Evolutionary conservation across 768 basidiomycete species (phyloP).

Genomic region (Mycena metata): DNA sequence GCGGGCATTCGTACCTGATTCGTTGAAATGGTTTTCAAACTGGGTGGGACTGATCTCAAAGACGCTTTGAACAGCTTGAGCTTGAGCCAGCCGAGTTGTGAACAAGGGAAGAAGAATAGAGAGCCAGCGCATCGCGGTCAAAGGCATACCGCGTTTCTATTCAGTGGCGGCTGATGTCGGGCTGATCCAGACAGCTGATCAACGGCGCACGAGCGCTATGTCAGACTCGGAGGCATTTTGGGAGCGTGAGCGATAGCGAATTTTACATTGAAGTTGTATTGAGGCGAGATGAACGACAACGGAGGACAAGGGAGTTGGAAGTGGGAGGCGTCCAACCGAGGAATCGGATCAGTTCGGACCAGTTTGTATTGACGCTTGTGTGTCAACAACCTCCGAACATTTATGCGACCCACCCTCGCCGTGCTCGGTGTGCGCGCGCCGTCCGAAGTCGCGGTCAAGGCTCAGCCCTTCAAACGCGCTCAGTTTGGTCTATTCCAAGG

Average conservation of each 20-base stretch:
- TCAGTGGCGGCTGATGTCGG: too few relatives aligned
- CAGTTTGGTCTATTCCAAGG: constrained; percentile 89
- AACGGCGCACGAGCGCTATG: too few relatives aligned
- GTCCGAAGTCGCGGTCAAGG: constrained; percentile 52
- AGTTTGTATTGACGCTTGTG: constrained; percentile 3
- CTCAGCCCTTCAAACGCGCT: constrained; percentile 84
- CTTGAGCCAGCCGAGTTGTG: not conserved
- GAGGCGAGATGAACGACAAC: too few relatives aligned
- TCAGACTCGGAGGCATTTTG: too few relatives aligned
- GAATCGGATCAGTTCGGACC: too few relatives aligned
- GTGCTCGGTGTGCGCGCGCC: constrained; percentile 18
- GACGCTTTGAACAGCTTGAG: not conserved
- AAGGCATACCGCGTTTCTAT: too few relatives aligned
- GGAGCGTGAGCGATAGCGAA: too few relatives aligned
- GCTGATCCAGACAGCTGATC: too few relatives aligned
- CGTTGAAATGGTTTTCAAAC: constrained; percentile 13
- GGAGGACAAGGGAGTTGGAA: too few relatives aligned
- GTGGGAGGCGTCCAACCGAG: too few relatives aligned
- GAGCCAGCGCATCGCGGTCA: too few relatives aligned
- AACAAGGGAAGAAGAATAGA: not conserved
- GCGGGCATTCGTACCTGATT: constrained; percentile 7
- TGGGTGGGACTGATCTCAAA: not conserved
- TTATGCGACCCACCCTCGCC: constrained; percentile 24
- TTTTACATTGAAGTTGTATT: too few relatives aligned
- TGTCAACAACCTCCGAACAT: not conserved